Evolutionary conservation across 2,329 filamentous ascomycete genomes (phyloP).

Genomic region (Penicillium decumbens): DNA sequence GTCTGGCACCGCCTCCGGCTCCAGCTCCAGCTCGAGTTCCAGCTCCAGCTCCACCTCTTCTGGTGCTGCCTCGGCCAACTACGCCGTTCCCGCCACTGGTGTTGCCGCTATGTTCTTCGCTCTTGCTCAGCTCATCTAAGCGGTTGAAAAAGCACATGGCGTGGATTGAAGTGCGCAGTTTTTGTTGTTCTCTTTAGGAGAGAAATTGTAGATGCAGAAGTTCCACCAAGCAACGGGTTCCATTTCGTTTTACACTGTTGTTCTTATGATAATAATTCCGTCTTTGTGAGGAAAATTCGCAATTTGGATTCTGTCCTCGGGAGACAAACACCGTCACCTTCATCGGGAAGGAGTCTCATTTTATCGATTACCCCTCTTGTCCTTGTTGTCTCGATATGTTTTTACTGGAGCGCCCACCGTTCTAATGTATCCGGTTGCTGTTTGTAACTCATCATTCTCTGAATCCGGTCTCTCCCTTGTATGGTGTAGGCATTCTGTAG

Average conservation of each 20-base stretch:
- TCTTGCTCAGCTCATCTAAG: conserved; percentile 47
- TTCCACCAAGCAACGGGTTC: conserved; percentile 34
- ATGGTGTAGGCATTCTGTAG: not conserved
- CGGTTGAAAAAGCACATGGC: conserved; percentile 27
- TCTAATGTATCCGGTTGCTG: conserved; percentile 24
- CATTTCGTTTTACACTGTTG: conserved; percentile 30
- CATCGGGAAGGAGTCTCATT: conserved; percentile 23
- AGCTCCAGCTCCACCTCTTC: conserved; percentile 29
- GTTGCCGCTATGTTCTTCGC: conserved; percentile 44
- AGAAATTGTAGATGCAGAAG: conserved; percentile 33
- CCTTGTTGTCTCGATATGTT: conserved; percentile 16
- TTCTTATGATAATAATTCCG: conserved; percentile 44
- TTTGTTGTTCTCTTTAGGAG: conserved; percentile 27
- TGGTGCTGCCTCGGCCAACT: conserved; percentile 36
- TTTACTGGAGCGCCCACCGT: conserved; percentile 12
- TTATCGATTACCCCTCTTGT: conserved; percentile 15
- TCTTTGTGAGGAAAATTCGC: conserved; percentile 31
- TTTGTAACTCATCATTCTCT: conserved; percentile 8
- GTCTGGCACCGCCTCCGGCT: conserved; percentile 27
- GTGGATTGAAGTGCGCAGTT: conserved; percentile 21
- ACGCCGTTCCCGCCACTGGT: conserved; percentile 38
- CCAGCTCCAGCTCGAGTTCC: no score
- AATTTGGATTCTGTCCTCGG: conserved; percentile 23
- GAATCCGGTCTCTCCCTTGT: not conserved
- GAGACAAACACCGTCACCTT: conserved; percentile 14